Conservation (phyloP, 768 basidiomycete species). For the Lactarius akahatsu region DNA sequence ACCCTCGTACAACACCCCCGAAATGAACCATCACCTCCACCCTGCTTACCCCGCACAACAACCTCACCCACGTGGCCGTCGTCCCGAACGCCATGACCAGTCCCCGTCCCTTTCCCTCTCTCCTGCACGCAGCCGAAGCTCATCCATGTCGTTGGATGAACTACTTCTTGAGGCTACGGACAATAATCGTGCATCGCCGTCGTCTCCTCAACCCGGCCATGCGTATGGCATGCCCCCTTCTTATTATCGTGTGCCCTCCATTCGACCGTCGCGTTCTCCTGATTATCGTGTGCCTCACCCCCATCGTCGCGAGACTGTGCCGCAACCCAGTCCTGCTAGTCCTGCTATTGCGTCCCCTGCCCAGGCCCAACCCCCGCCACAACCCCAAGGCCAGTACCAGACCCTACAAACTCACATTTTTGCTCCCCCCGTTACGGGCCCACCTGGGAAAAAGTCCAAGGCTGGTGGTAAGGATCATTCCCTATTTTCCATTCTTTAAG, state of each 20-base stretch:
- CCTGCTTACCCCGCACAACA: conserved; percentile 32
- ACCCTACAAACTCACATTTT: conserved; percentile 68
- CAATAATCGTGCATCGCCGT: conserved; percentile 36
- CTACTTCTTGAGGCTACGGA: conserved; percentile 48
- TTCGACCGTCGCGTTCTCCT: conserved; percentile 21
- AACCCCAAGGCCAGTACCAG: conserved; percentile 40
- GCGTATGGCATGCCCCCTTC: conserved; percentile 35
- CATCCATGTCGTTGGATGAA: conserved; percentile 45
- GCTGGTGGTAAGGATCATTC: conserved; percentile 31
- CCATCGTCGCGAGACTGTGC: conserved; percentile 15
- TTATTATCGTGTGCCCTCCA: conserved; percentile 25
- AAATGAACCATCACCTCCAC: conserved; percentile 31
- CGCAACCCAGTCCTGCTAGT: conserved; percentile 14
- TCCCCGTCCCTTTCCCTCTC: conserved; percentile 37
- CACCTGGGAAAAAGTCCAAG: conserved; percentile 67
- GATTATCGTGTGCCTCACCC: conserved; percentile 20
- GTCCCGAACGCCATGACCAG: conserved; percentile 26
- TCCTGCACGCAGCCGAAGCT: conserved; percentile 38
- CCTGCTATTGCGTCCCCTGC: conserved; percentile 25
- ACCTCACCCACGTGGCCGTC: conserved; percentile 31
- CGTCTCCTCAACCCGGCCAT: conserved; percentile 30
- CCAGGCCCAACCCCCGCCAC: conserved; percentile 31
- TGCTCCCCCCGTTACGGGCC: conserved; percentile 70
- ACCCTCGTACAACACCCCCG: conserved; percentile 28
- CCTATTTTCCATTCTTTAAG: conserved; percentile 9